Evolutionary conservation across 23 red algal species (phyloP), one percentile per base, ranked within the genome.

Genomic region (Gracilariopsis chorda): DNA sequence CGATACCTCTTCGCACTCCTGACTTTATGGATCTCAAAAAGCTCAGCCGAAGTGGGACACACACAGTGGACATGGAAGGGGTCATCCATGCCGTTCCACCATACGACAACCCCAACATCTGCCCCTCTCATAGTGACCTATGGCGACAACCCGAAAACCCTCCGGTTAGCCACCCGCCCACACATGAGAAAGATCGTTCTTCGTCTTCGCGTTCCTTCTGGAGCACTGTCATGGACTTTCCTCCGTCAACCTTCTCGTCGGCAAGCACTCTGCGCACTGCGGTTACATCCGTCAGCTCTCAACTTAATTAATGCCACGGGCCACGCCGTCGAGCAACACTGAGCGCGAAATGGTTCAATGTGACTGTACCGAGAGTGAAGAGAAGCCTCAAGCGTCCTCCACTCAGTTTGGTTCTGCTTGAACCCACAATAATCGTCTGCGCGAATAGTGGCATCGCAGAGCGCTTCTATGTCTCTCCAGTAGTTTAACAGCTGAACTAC

Each of bases 201-300:
- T 59, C 55, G 33, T 70, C 63, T 13, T 41, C 63, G 33, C 63
- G 63, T 33, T 64, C 59, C 63, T 70, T 70, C 63, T 70, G 63
- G 63, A 39, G 63, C 34, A 70, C 63, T n/a, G 63, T 70, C 12
- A 41, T 70, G 33, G 27, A 70, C 5, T 6, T 42, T 2, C 34
- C 63, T 2, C 27, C 63, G 63, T 39, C 63, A 3, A n/a, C 34
- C 34, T 40, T 37, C 2, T 42, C 63, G 1, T 39, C 63, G 3
- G 34, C 35, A 2, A 20, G 8, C 12, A 16, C 35, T 41, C 2
- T 37, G 7, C 63, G 14, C 7, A 30, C 59, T 8, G 25, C 59
- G 1, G 23, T 64, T 20, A 4, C 63, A 1, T 70, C 63, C 63
- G 5, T 41, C n/a, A 41, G 34, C 63, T 70, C 23, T 70, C 63